Evolutionary conservation across 495 filamentous ascomycete genomes (phyloP).

Genomic region (Achaetomiella virescens): DNA sequence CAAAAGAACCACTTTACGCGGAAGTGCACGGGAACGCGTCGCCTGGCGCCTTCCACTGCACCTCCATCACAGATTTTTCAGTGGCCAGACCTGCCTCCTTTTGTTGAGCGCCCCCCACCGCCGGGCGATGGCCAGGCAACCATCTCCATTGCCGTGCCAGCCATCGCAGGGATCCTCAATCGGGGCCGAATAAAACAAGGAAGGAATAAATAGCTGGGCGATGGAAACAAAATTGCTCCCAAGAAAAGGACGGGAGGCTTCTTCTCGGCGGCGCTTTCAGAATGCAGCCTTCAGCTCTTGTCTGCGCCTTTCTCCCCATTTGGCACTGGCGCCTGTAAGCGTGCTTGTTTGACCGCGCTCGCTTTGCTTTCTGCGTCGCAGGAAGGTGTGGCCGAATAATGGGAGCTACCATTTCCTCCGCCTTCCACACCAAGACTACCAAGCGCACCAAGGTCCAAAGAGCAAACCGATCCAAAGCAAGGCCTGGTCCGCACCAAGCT

Average conservation of each 20-base stretch:
- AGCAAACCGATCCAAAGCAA: constrained; percentile 8
- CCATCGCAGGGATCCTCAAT: constrained; percentile 3
- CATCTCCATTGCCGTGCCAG: constrained; percentile 14
- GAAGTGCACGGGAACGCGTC: constrained; percentile 24
- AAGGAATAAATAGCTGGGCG: not conserved
- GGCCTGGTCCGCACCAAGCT: not conserved
- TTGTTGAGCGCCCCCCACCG: constrained; percentile 14
- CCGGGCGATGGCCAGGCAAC: constrained; percentile 19
- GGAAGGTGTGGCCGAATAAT: not conserved
- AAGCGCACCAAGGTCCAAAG: too few species aligned
- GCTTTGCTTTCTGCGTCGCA: not conserved
- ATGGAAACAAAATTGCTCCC: not conserved
- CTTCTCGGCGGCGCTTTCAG: constrained; percentile 3
- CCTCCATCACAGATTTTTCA: constrained; percentile 16
- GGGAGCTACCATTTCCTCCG: constrained; percentile 4
- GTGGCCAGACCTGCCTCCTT: constrained; percentile 7
- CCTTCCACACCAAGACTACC: not conserved
- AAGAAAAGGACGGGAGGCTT: not conserved
- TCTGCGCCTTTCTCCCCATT: constrained; percentile 14
- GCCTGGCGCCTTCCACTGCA: constrained; percentile 8
- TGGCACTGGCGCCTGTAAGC: constrained; percentile 4
- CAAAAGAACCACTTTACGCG: constrained; percentile 33
- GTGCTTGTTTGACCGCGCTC: not conserved
- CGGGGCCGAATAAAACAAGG: constrained; percentile 9
- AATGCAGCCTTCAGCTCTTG: constrained; percentile 2